These are phyloP conservation scores for Trichophyton rubrum DNA, from an alignment of 2,329 filamentous ascomycete species.

Conservation along the genomic window DNA sequence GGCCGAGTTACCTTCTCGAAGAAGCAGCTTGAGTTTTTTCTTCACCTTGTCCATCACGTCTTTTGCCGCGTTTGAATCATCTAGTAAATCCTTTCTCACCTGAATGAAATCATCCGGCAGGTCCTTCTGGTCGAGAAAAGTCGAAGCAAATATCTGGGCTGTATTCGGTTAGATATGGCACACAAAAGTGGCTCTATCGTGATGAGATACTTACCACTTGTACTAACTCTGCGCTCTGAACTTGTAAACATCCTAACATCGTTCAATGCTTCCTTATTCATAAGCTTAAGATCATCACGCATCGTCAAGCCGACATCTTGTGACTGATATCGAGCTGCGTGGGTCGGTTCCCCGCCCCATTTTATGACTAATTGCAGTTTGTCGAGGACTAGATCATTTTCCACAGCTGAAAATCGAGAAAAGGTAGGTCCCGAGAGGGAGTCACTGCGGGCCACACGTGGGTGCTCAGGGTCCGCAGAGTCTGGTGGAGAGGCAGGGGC, in stretches of 20 bases:
- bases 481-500: conserved; percentile 9
- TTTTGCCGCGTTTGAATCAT: conserved; percentile 96
- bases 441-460: conserved; percentile 53
- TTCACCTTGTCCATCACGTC: conserved; percentile 99
- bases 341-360: conserved; percentile 96
- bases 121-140: conserved; percentile 79
- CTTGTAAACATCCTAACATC: conserved; percentile 93
- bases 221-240: conserved; percentile 85
- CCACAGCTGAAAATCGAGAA: conserved; percentile 83
- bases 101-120: conserved; percentile 75
- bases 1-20: conserved; percentile 84
- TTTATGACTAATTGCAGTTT: conserved; percentile 97
- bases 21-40: conserved; percentile 90
- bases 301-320: conserved; percentile 92
- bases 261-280: conserved; percentile 84
- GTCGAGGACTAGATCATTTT: conserved; percentile 85
- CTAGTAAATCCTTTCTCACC: conserved; percentile 84
- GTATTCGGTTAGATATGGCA: conserved; percentile 6
- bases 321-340: conserved; percentile 90
- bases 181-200: not conserved
- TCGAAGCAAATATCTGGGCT: conserved; percentile 87
- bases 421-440: conserved; percentile 83
- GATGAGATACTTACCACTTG: conserved; percentile 45
- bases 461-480: conserved; percentile 20
- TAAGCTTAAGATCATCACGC: conserved; percentile 81